Conservation (phyloP, 106 monocot genomes). For the Dioscorea dumetorum region DNA sequence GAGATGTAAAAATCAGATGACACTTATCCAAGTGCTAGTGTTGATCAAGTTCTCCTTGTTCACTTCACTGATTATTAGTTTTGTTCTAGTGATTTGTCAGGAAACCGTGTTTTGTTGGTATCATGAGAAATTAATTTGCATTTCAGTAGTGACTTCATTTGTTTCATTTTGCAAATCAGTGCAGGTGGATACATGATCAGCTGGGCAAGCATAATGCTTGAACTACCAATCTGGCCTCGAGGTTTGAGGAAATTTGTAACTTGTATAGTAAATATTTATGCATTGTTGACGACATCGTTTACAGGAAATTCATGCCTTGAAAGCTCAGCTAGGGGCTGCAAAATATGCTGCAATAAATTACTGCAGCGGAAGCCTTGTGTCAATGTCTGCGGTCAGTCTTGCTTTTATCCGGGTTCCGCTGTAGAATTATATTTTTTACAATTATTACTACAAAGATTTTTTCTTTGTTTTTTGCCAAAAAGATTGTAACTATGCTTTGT, state of each 20-base stretch:
- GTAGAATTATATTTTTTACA: too few relatives aligned
- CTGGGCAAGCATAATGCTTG: slow-evolving; percentile 66
- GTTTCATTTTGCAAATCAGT: neutral
- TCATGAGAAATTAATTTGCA: too few relatives aligned
- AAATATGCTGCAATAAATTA: slow-evolving; percentile 92
- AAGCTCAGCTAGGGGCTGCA: slow-evolving; percentile 71
- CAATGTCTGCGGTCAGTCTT: slow-evolving; percentile 69
- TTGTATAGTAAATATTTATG: too few relatives aligned
- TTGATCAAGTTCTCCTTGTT: too few relatives aligned
- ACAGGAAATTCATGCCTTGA: slow-evolving; percentile 81
- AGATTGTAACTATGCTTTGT: too few relatives aligned
- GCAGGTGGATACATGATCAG: slow-evolving; percentile 81
- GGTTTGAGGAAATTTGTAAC: slow-evolving; percentile 32
- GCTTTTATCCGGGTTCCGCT: slow-evolving; percentile 45
- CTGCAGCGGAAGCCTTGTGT: slow-evolving; percentile 78
- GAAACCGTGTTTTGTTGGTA: neutral
- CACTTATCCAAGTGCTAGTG: too few relatives aligned
- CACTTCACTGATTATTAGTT: too few relatives aligned
- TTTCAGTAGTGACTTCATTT: too few relatives aligned
- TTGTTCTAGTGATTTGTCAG: too few relatives aligned
- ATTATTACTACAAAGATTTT: too few relatives aligned
- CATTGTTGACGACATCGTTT: neutral
- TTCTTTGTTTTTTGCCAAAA: too few relatives aligned
- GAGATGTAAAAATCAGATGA: too few relatives aligned
- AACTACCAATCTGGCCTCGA: slow-evolving; percentile 72